phyloP scores from a whole-genome alignment of 257 asterid genomes.

The Plantago elongata region DNA sequence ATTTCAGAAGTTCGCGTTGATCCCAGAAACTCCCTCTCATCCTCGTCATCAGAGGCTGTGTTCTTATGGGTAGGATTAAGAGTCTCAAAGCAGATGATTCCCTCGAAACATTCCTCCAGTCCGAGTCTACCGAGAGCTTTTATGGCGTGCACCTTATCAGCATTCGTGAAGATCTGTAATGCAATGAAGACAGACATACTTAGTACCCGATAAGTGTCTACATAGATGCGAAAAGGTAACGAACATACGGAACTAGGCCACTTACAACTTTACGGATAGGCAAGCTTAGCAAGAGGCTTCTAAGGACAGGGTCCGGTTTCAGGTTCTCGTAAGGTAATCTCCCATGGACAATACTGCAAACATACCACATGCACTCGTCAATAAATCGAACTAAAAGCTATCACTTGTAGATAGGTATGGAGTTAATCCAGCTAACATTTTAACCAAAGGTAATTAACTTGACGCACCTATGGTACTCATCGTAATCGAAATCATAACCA shows the following conservation, averaged over 20 bases:
- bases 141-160: conserved; percentile 76
- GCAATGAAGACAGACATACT: not conserved
- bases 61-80: conserved; percentile 68
- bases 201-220: not conserved
- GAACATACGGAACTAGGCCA: conserved; percentile 5
- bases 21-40: conserved; percentile 64
- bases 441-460: not conserved
- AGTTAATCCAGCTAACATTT: not conserved
- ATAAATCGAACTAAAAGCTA: not conserved
- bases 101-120: conserved; percentile 86
- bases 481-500: conserved; percentile 93
- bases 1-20: conserved; percentile 16
- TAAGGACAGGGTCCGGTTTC: conserved; percentile 78
- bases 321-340: conserved; percentile 86
- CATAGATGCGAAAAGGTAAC: not conserved
- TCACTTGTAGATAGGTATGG: not conserved
- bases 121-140: conserved; percentile 67
- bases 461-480: conserved; percentile 77
- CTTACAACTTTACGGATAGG: conserved; percentile 86
- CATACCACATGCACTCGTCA: conserved; percentile 6
- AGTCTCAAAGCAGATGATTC: conserved; percentile 91
- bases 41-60: conserved; percentile 75
- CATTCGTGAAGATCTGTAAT: conserved; percentile 85
- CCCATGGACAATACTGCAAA: conserved; percentile 88
- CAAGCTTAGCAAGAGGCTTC: conserved; percentile 69